Evolutionary conservation across 148 eudicot genomes (phyloP).

Genomic region (Rhododendron griersonianum): DNA sequence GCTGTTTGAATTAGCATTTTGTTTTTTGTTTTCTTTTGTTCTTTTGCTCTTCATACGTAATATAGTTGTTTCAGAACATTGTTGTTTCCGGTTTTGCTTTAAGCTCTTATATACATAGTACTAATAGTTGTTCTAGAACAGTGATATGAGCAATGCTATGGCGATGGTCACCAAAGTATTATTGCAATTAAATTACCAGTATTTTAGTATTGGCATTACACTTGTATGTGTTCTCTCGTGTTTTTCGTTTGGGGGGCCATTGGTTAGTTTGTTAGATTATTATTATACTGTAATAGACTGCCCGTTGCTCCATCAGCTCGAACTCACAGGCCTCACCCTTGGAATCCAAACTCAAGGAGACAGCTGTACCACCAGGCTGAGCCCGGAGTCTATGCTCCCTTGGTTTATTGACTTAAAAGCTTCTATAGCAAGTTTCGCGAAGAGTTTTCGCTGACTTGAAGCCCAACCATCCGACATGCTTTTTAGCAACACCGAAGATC

Average conservation of each 20-base stretch:
- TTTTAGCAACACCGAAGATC: no score
- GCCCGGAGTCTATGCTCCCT: no score
- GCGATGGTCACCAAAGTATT: neutral
- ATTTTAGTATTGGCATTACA: neutral
- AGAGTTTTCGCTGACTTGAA: no score
- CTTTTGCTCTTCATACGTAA: neutral
- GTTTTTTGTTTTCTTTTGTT: neutral
- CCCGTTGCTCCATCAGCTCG: neutral
- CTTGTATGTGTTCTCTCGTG: neutral
- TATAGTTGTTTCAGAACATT: neutral
- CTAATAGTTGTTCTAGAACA: neutral
- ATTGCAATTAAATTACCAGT: neutral
- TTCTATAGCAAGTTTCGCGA: no score
- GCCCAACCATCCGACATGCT: no score
- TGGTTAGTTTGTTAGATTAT: neutral
- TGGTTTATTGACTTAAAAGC: no score
- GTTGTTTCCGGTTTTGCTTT: neutral
- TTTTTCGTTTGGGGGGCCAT: neutral
- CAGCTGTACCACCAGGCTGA: neutral
- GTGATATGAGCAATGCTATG: neutral
- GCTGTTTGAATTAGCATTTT: neutral
- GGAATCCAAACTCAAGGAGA: neutral
- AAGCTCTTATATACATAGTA: neutral
- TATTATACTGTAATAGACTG: neutral
- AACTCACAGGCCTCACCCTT: neutral